These are phyloP conservation scores for Actinomucor elegans DNA, from an alignment of 371 early-diverging fungal species.

Conservation along the genomic window DNA sequence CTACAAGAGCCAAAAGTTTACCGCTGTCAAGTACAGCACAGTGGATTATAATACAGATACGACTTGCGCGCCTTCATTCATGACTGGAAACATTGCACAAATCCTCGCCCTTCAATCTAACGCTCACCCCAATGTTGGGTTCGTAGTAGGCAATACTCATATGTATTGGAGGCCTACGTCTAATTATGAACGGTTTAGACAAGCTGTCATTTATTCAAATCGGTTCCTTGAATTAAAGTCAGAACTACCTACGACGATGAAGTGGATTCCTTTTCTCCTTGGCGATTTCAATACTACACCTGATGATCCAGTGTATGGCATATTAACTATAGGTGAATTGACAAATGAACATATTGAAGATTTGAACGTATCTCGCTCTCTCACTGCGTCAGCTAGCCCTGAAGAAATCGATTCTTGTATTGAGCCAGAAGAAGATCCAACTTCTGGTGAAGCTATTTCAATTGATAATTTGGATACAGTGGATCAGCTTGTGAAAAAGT, in stretches of 20 bases:
- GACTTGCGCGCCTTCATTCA: conserved; percentile 41
- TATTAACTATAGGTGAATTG: conserved; percentile 18
- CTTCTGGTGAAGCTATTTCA: background rate
- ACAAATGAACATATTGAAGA: conserved; percentile 14
- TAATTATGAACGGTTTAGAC: conserved; percentile 57
- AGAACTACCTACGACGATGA: background rate
- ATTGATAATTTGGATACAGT: conserved; percentile 6
- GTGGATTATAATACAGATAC: conserved; percentile 51
- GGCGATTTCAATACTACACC: conserved; percentile 62
- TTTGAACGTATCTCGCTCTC: conserved; percentile 24
- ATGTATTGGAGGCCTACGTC: conserved; percentile 62
- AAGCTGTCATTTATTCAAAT: conserved; percentile 36
- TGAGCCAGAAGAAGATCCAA: conserved; percentile 11
- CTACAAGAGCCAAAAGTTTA: conserved; percentile 32
- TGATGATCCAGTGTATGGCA: conserved; percentile 44
- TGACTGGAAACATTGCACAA: conserved; percentile 56
- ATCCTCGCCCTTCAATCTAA: conserved; percentile 35
- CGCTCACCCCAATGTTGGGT: conserved; percentile 16
- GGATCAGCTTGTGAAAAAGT: conserved; percentile 26
- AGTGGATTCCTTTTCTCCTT: conserved; percentile 29
- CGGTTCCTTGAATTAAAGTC: conserved; percentile 21
- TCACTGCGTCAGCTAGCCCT: background rate
- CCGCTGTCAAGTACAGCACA: conserved; percentile 29
- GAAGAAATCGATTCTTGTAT: background rate
- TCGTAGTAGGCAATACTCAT: conserved; percentile 45